Evolutionary conservation across 352 stramenopile genomes (phyloP), one percentile per base, ranked within the genome.

Genomic region (Globisporangium megalacanthum): DNA sequence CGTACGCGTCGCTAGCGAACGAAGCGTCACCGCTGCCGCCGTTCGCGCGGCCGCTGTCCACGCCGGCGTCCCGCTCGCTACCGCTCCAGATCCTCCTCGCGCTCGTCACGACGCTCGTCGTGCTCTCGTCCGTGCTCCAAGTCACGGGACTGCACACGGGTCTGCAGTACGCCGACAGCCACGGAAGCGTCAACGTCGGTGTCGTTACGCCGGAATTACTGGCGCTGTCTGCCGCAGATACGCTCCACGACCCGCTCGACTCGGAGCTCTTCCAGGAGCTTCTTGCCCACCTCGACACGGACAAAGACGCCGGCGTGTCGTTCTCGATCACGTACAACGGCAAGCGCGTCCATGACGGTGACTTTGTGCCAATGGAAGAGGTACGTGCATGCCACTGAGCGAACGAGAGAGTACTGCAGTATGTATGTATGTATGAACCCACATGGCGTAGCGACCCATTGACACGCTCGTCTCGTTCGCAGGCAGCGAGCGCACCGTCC

Each of bases 281-380:
- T 25, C 39, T 79, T 0, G 54, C 56, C 33, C 52, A 35, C 19
- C 59, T 69, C 9, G 36, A 45, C 14, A 19, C 29, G 17, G 37
- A 49, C 20, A 41, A 52, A 1, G 50, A 47, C n/a, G 20, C 17
- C 3, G 22, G 13, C 35, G 54, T 65, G 8, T 50, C 50, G 41
- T 57, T 78, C 41, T n/a, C 48, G 25, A 66, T 81, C n/a, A 51
- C 54, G 11, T 81, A 69, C 53, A 44, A 68, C 22, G 33, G 37
- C 22, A 54, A 58, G 11, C 33, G 56, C 8, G 56, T 72, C 15
- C 50, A 62, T n/a, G 37, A 55, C 15, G 71, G 60, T 4, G 60
- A 70, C 35, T 75, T 58, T 49, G 68, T 79, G 22, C 66, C 68
- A 6, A 75, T 77, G 68, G 46, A 60, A 8, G 58, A 72, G 58